A percentile compares a stretch with the other conserved stretches of the same genome.
Evolutionary conservation across 768 basidiomycete species (phyloP).

Genomic region (Mycena metata): DNA sequence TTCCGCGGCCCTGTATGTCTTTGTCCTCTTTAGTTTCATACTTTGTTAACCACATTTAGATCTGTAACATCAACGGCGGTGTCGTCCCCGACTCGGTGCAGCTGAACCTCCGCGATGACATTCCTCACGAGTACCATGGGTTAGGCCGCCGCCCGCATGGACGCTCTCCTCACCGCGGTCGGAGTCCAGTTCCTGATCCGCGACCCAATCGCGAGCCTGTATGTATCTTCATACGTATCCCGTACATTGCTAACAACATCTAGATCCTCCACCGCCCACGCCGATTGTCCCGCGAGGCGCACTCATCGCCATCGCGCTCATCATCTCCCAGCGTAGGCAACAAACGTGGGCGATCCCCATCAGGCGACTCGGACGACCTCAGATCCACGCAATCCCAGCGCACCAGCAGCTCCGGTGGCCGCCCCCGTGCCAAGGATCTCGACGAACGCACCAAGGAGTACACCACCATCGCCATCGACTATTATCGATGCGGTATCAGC

Average conservation of each 20-base stretch:
- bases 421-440: constrained; percentile 36
- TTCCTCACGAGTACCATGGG: neutral
- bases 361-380: neutral
- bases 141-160: neutral
- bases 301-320: neutral
- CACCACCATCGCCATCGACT: constrained; percentile 12
- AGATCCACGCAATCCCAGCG: neutral
- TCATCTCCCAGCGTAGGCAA: neutral
- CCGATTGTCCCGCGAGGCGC: too few relatives aligned
- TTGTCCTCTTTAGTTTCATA: too few relatives aligned
- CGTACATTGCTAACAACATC: too few relatives aligned
- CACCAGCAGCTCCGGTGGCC: constrained; percentile 1
- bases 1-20: neutral
- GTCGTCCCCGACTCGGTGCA: neutral
- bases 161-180: neutral
- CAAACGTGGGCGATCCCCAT: neutral
- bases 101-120: neutral
- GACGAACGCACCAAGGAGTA: constrained; percentile 25
- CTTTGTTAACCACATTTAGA: neutral
- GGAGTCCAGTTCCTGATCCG: neutral
- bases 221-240: too few relatives aligned
- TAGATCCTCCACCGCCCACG: too few relatives aligned
- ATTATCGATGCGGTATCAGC: constrained; percentile 20
- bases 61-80: constrained; percentile 15
- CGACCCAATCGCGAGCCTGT: neutral